A percentile compares a stretch with the other conserved stretches of the same genome.
phyloP scores from a whole-genome alignment of 176 grass and related monocot species.

The Avena atlantica region DNA sequence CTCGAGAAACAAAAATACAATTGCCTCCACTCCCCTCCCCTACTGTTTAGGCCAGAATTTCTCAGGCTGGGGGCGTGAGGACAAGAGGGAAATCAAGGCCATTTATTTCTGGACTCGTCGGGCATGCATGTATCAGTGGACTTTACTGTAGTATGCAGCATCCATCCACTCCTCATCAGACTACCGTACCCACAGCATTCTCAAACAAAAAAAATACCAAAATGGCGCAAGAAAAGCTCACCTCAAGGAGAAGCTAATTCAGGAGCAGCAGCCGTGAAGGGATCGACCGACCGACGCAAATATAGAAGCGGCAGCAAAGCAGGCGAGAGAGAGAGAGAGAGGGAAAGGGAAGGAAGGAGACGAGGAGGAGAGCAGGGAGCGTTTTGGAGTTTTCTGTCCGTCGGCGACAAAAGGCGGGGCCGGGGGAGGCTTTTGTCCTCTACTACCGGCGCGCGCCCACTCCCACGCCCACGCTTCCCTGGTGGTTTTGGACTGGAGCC shows the following conservation, averaged over 20 bases:
- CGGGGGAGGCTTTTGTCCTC: not conserved
- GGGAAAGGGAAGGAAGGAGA: not conserved
- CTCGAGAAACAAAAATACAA: conserved; percentile 40
- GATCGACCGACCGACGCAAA: not conserved
- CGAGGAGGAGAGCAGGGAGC: not conserved
- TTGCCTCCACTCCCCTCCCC: not conserved
- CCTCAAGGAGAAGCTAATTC: not conserved
- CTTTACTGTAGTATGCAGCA: not conserved
- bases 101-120: conserved; percentile 37
- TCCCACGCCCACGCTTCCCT: too few species aligned
- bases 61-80: not conserved
- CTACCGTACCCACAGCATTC: not conserved
- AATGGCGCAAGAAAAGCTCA: not conserved
- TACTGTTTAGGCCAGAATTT: not conserved
- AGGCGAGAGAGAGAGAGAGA: not conserved
- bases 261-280: not conserved
- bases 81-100: conserved; percentile 41
- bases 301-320: not conserved
- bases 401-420: not conserved
- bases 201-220: not conserved
- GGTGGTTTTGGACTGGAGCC: not conserved
- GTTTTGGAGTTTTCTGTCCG: not conserved
- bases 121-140: not conserved
- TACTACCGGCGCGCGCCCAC: not conserved
- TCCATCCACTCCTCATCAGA: too few species aligned